Base-by-base conservation (phyloP, 148 eudicot species). In the Rhododendron mucronatum region DNA sequence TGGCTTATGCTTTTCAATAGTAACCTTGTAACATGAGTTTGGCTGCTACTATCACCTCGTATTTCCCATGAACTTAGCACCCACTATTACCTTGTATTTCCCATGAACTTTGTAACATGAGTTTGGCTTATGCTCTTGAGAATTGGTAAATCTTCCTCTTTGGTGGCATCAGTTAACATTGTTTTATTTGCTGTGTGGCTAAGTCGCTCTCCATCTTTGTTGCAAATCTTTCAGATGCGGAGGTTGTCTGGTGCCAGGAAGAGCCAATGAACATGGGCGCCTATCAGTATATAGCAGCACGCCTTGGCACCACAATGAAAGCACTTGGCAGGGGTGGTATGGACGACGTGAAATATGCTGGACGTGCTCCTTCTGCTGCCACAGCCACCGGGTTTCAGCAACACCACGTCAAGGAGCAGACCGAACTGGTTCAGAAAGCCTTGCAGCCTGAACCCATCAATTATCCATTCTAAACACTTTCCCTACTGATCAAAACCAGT, bases 181-280 rank as follows among this genome's bases (percentile, higher is more conserved):
- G 35, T 28, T 28, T 41, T 69, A 69, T 69, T 69, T 69, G 37
- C 71, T 51, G 2, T 45, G 50, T 59, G 28, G 39, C 2, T 55
- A 41, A 37, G 21, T 67, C 80, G 5, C 59, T 20, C 37, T 26
- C 11, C 79, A 0, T 41, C 1, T 69, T 61, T 86, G 26, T 80
- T 85, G 7, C 84, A 41, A 67, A 82, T 81, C 50, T 73, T 84
- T 67, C 91, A 94, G 97, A 95, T 92, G 98, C 98, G 0, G 97
- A 94, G 92, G 80, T 95, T 47, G 97, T 95, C 11, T 95, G 97
- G 98, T 95, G 98, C 90, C 98, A 95, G 86, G 98, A 94, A 86
- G 98, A 95, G 89, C 98, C 97, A 41, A 92, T 95, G 98, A 95
- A 95, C 92, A 95, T 95, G 98, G 98, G 96, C 44, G 97, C 93